Conservation (phyloP, 2,329 filamentous ascomycete species). For the Exophiala spinifera region DNA sequence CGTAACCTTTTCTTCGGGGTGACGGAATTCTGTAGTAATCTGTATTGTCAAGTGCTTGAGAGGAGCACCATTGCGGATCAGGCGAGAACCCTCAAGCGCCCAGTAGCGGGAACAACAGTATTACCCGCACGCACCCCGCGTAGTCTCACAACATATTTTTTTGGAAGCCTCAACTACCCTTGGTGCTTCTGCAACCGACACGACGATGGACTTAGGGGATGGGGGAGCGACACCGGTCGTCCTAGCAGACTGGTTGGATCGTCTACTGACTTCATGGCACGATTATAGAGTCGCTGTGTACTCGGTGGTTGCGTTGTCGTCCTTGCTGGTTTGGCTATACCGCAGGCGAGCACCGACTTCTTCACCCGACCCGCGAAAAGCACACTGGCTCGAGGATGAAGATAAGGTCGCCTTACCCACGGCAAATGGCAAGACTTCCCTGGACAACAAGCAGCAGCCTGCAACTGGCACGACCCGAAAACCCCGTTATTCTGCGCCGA, state of each 20-base stretch:
- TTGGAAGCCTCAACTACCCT: too few relatives aligned
- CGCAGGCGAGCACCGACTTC: conserved; percentile 11
- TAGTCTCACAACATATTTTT: background rate
- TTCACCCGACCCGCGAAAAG: conserved; percentile 20
- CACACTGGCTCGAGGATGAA: conserved; percentile 10
- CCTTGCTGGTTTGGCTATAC: conserved; percentile 13
- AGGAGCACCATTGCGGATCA: background rate
- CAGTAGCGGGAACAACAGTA: background rate
- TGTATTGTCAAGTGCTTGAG: background rate
- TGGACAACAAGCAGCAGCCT: background rate
- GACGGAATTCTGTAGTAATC: too few relatives aligned
- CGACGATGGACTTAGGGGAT: conserved; percentile 26
- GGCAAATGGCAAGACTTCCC: background rate
- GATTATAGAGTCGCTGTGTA: conserved; percentile 19
- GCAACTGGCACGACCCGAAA: conserved; percentile 13
- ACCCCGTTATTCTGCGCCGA: conserved; percentile 15
- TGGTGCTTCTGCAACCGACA: background rate
- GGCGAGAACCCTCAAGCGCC: background rate
- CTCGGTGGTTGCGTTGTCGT: conserved; percentile 5
- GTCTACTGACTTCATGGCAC: conserved; percentile 25
- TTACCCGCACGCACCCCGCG: background rate
- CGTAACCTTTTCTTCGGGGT: too few relatives aligned
- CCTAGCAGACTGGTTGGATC: conserved; percentile 27
- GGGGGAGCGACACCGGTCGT: conserved; percentile 22
- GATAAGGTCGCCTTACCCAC: background rate